Conservation (phyloP, 371 early-diverging fungal genomes). For the Rhizomucor miehei region DNA sequence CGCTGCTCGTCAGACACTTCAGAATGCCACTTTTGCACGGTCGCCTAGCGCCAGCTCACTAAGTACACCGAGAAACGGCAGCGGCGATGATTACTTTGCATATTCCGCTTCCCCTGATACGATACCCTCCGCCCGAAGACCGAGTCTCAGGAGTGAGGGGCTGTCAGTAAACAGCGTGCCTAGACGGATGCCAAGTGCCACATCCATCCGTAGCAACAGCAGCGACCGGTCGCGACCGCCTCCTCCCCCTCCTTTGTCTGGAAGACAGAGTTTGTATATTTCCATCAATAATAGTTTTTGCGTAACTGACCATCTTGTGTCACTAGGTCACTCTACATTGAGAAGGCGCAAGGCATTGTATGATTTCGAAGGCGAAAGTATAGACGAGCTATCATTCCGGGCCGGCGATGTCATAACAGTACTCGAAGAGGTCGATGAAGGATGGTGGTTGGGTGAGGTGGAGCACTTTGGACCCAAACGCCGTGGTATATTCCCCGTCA, state of each 20-base stretch:
- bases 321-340: background rate
- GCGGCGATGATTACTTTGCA: constrained; percentile 14
- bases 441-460: constrained; percentile 87
- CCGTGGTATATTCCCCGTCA: constrained; percentile 83
- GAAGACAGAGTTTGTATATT: constrained; percentile 2
- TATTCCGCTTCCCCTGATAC: constrained; percentile 6
- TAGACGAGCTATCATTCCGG: constrained; percentile 67
- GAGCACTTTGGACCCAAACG: constrained; percentile 37
- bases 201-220: constrained; percentile 15
- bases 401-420: constrained; percentile 75
- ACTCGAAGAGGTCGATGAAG: constrained; percentile 73
- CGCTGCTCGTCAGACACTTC: background rate
- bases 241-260: constrained; percentile 8
- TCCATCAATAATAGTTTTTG: background rate
- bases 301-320: background rate
- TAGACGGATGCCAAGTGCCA: constrained; percentile 18
- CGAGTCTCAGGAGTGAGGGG: constrained; percentile 14
- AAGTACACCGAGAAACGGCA: constrained; percentile 4
- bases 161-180: background rate
- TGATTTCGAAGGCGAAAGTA: constrained; percentile 62
- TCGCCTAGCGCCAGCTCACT: background rate
- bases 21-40: background rate
- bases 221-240: constrained; percentile 2
- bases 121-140: constrained; percentile 15
- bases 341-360: constrained; percentile 54